Base-by-base conservation (phyloP, 2,329 filamentous ascomycete species). In the Diaporthe eres region DNA sequence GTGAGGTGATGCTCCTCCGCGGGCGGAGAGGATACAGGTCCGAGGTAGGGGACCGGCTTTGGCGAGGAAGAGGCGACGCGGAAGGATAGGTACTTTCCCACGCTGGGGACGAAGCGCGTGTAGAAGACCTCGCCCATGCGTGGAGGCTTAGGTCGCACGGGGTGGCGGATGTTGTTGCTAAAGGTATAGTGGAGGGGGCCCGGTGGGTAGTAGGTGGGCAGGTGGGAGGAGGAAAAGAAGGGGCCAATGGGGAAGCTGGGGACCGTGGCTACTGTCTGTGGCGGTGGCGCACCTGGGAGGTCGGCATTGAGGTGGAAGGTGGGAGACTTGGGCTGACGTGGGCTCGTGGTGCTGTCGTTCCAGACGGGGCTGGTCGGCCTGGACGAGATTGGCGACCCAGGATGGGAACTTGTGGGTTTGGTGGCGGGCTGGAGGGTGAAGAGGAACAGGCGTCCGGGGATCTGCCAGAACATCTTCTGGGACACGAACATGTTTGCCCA, bases 51-150 rank as follows among this genome's bases (percentile, higher is more conserved):
- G 0, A 93, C 90, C 0, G 93, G 89, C 65, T 90, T 88, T 1
- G 90, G 83, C 47, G 93, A 93, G 8, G 93, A 85, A 0, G 93
- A 94, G 0, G 96, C 95, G 0, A 97, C 92, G 28, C 97, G 92
- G 85, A 99, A 97, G 0, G 95, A 96, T 12, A 99, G 89, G 78
- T 96, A 98, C 82, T 97, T 94, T 8, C 91, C 91, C 2, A 96
- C 86, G 63, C 93, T 96, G 0, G 95, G 95, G 22, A 98, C 88
- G 82, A 93, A 98, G 72, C 97, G 93, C 0, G 92, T 93, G 83
- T 99, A 99, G 81, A 99, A 96, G 0, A 94, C 92, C 80, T 98
- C 95, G 19, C 95, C 95, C 88, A 98, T 95, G 3, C 94, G 92
- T 1, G 95, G 95, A 0, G 96, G 95, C 82, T 97, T 98, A 1